phyloP scores from a whole-genome alignment of 768 basidiomycete species.

The Symmetrospora coprosmae region DNA sequence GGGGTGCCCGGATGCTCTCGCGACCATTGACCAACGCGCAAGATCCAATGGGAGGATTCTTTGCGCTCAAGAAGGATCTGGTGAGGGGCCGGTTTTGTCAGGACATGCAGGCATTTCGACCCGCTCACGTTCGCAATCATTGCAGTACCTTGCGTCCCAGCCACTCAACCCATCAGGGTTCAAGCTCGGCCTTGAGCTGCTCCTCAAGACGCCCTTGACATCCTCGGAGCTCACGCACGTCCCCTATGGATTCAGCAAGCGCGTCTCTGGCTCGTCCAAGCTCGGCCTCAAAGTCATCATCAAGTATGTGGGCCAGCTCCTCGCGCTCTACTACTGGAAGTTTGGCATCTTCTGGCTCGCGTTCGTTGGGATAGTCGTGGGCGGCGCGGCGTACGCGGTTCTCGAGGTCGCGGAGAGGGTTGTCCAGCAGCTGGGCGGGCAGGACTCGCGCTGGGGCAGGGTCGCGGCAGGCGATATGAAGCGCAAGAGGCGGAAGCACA shows the following conservation, averaged over 20 bases:
- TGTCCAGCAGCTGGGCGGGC: not conserved
- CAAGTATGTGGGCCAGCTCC: constrained; percentile 33
- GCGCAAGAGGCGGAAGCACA: not conserved
- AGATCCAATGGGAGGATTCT: constrained; percentile 35
- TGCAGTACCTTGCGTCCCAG: constrained; percentile 27
- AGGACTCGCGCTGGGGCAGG: not conserved
- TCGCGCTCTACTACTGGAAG: constrained; percentile 30
- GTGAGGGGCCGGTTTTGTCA: constrained; percentile 18
- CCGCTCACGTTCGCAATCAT: not conserved
- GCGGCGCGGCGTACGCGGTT: not conserved
- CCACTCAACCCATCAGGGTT: constrained; percentile 34
- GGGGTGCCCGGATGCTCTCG: constrained; percentile 32
- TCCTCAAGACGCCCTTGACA: constrained; percentile 30
- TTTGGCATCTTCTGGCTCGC: constrained; percentile 25
- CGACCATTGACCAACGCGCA: constrained; percentile 32
- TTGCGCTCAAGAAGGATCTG: constrained; percentile 32
- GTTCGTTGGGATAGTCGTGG: constrained; percentile 11
- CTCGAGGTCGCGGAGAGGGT: not conserved
- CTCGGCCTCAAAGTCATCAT: constrained; percentile 33
- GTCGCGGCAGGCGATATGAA: not conserved
- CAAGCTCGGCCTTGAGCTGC: constrained; percentile 34
- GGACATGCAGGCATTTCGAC: not conserved
- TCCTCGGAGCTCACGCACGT: constrained; percentile 24
- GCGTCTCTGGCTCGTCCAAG: constrained; percentile 31
- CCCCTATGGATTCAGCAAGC: constrained; percentile 31